Base-by-base conservation (phyloP, 2,329 filamentous ascomycete genomes). In the Plectosphaerella plurivora region DNA sequence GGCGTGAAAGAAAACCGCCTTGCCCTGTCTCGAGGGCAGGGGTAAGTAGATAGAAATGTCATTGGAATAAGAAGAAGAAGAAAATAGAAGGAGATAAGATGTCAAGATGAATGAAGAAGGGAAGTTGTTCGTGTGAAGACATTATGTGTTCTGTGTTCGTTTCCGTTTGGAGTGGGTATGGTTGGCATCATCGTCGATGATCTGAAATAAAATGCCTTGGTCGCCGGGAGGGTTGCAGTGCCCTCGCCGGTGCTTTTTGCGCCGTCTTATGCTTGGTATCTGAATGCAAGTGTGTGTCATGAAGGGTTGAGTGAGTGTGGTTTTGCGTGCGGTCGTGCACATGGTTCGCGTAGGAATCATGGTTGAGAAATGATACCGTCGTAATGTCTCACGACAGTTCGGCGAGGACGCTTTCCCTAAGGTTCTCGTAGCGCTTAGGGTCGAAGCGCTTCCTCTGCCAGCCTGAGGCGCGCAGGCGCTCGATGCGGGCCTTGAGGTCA, bases 381-480 rank as follows among this genome's bases (percentile, higher is more conserved):
- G 3, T 4, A 35, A 35, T 37, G 45, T 49, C 20, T 63, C 54
- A 69, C 14, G 61, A 56, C 42, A 83, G 65, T 59, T 84, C 81
- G 2, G 74, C 73, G 51, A 83, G 65, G 39, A 74, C 79, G 49
- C 67, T 71, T 58, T 78, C 76, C 14, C 78, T 68, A 9, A 84
- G 67, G 18, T 72, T 71, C 61, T 81, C 75, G 60, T 84, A 84
- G 37, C 77, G 71, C 45, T 68, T 64, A 6, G 68, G 66, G 55
- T 84, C 76, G 57, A 84, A 84, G 20, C 81, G 74, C 57, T 75
- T 75, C 25, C 81, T 68, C 60, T 73, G 73, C 81, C 81, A 84
- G 3, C 79, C 79, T 48, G 60, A 71, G n/a, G 73, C 73, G 18
- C 78, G 74, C 11, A 84, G 65, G 10, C 75, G 71, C 65, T 81